phyloP scores from a whole-genome alignment of 1,284 basidiomycete genomes.

The Gymnopus androsaceus region DNA sequence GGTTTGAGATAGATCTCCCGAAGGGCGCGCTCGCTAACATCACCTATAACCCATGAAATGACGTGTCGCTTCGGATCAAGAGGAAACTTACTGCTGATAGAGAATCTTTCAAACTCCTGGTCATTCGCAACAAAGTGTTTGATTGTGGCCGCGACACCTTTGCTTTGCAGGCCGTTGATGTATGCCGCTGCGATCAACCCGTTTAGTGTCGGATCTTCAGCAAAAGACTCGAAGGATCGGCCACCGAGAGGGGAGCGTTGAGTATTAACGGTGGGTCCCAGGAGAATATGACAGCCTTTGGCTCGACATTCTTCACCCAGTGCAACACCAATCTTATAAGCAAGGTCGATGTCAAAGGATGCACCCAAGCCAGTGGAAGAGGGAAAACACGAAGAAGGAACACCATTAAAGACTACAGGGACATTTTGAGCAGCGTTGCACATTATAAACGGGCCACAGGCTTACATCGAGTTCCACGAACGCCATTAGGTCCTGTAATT shows the following conservation, averaged over 20 bases:
- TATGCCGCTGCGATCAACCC: conserved; percentile 50
- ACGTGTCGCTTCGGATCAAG: too few species aligned
- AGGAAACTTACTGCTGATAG: conserved; percentile 51
- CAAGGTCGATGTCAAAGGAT: conserved; percentile 51
- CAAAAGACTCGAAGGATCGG: conserved; percentile 55
- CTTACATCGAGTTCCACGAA: conserved; percentile 48
- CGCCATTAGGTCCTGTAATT: conserved; percentile 51
- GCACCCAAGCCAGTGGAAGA: conserved; percentile 51
- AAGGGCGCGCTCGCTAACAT: conserved; percentile 54
- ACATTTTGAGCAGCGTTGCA: background rate
- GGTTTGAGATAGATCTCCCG: conserved; percentile 59
- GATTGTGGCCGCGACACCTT: conserved; percentile 51
- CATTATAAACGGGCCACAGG: conserved; percentile 10
- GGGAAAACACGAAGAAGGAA: conserved; percentile 50
- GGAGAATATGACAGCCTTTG: conserved; percentile 48
- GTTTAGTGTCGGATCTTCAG: conserved; percentile 46
- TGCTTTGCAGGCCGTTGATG: conserved; percentile 53
- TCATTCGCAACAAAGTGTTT: conserved; percentile 53
- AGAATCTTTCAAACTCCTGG: conserved; percentile 53
- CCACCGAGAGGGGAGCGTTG: conserved; percentile 51
- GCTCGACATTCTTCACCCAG: conserved; percentile 48
- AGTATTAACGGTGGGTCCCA: conserved; percentile 58
- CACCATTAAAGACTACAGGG: conserved; percentile 47
- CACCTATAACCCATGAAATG: too few species aligned
- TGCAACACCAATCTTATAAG: conserved; percentile 41